Conservation (phyloP, 345 rosid genomes). For the Eucalyptus cladocalyx region DNA sequence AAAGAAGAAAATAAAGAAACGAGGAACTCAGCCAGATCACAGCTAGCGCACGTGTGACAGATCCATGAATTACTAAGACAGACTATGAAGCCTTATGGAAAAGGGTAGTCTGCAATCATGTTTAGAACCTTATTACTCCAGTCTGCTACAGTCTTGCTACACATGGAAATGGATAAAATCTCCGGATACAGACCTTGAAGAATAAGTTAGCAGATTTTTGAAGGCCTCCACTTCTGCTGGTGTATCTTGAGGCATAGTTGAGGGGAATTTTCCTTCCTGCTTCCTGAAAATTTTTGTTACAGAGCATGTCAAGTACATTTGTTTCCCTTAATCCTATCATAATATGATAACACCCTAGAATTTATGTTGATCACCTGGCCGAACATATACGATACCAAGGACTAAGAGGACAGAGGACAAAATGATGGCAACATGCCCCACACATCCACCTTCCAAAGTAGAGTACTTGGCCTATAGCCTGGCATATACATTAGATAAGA, state of each 20-base stretch:
- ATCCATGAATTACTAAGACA: background rate
- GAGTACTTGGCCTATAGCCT: too few relatives aligned
- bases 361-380: conserved; percentile 32
- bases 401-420: conserved; percentile 62
- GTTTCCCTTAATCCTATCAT: background rate
- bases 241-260: conserved; percentile 89
- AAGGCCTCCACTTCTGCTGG: conserved; percentile 68
- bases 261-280: conserved; percentile 97
- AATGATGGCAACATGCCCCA: conserved; percentile 47
- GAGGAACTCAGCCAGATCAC: background rate
- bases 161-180: background rate
- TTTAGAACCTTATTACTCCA: background rate
- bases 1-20: background rate
- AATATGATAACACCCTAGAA: background rate
- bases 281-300: conserved; percentile 55
- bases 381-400: conserved; percentile 86
- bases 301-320: conserved; percentile 2
- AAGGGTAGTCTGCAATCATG: background rate
- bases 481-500: too few relatives aligned
- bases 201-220: conserved; percentile 90
- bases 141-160: background rate
- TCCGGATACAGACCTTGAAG: conserved; percentile 44
- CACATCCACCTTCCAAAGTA: too few relatives aligned
- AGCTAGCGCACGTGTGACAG: background rate
- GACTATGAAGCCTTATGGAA: background rate